Evolutionary conservation across 2,329 filamentous ascomycete genomes (phyloP).

Genomic region (Penicillium verrucosum): DNA sequence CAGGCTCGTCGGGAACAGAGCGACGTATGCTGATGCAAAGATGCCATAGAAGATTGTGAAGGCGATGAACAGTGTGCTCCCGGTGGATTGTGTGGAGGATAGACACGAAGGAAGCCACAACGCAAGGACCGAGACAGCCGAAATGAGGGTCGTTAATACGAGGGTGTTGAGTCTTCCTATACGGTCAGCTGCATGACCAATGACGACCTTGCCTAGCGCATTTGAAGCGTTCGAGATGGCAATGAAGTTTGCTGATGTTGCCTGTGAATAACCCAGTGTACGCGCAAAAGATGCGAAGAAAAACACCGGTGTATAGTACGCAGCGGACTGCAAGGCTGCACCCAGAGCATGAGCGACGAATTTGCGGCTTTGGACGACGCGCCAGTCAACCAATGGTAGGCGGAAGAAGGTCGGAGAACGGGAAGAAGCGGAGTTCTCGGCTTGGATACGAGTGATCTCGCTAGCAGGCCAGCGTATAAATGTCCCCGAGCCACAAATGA

Average conservation of each 20-base stretch:
- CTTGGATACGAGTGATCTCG: slow-evolving; percentile 15
- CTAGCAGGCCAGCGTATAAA: slow-evolving; percentile 30
- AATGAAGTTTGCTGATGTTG: slow-evolving; percentile 39
- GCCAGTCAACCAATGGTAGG: slow-evolving; percentile 36
- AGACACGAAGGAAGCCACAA: slow-evolving; percentile 26
- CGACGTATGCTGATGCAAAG: slow-evolving; percentile 40
- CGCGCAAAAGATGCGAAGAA: slow-evolving; percentile 41
- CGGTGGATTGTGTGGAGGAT: slow-evolving; percentile 9
- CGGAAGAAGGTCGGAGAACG: slow-evolving; percentile 16
- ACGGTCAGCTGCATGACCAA: slow-evolving; percentile 39
- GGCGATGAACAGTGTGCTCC: slow-evolving; percentile 26
- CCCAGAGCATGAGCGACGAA: slow-evolving; percentile 38
- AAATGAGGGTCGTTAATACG: slow-evolving; percentile 30
- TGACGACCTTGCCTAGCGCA: slow-evolving; percentile 37
- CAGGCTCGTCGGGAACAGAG: slow-evolving; percentile 40
- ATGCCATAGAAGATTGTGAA: slow-evolving; percentile 37
- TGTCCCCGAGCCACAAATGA: slow-evolving; percentile 25
- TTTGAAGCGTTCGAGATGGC: slow-evolving; percentile 42
- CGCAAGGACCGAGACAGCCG: slow-evolving; percentile 27
- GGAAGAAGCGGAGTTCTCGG: slow-evolving; percentile 16
- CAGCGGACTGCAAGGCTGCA: slow-evolving; percentile 38
- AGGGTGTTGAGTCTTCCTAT: slow-evolving; percentile 41
- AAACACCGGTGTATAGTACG: slow-evolving; percentile 40
- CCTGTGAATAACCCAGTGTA: slow-evolving; percentile 37
- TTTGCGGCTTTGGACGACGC: slow-evolving; percentile 31